A percentile compares a stretch with the other conserved stretches of the same genome.
Evolutionary conservation across 768 basidiomycete species (phyloP).

Genomic region (Hygrocybe coccinea): DNA sequence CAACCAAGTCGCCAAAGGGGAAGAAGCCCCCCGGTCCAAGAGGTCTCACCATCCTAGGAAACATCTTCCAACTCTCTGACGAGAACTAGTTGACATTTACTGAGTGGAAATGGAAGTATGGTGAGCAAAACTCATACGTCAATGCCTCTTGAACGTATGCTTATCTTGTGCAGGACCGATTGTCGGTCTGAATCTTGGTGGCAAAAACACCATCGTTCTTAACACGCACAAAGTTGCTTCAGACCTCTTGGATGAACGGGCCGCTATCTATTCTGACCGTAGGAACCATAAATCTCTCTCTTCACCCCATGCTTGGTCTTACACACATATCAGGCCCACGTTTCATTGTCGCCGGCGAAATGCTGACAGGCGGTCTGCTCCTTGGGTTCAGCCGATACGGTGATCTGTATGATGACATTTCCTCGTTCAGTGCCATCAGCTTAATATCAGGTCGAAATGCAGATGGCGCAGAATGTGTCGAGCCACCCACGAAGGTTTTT

Average conservation of each 20-base stretch:
- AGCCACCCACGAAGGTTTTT: conserved; percentile 23
- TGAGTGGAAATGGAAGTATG: conserved; percentile 20
- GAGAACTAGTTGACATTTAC: conserved; percentile 18
- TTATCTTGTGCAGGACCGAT: conserved; percentile 10
- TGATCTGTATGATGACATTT: conserved; percentile 7
- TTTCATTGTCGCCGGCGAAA: conserved; percentile 25
- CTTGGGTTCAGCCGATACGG: conserved; percentile 17
- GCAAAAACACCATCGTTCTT: conserved; percentile 23
- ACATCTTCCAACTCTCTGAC: conserved; percentile 21
- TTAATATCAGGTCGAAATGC: not conserved
- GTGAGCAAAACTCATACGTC: conserved; percentile 11
- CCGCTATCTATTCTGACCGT: conserved; percentile 22
- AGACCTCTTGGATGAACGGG: conserved; percentile 32
- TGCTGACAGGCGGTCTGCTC: conserved; percentile 27
- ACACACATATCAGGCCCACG: conserved; percentile 11
- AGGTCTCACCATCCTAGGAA: conserved; percentile 29
- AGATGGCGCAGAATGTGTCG: conserved; percentile 30
- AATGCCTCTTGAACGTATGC: not conserved
- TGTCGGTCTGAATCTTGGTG: conserved; percentile 16
- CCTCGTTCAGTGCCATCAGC: not conserved
- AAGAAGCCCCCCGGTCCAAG: conserved; percentile 24
- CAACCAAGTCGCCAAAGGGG: not conserved
- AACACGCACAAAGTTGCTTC: conserved; percentile 28
- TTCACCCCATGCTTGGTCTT: too few species aligned
- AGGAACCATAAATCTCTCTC: too few species aligned